These are phyloP conservation scores for Coemansia sp. DNA, from an alignment of 192 early-diverging fungal genomes.

Conservation along the genomic window DNA sequence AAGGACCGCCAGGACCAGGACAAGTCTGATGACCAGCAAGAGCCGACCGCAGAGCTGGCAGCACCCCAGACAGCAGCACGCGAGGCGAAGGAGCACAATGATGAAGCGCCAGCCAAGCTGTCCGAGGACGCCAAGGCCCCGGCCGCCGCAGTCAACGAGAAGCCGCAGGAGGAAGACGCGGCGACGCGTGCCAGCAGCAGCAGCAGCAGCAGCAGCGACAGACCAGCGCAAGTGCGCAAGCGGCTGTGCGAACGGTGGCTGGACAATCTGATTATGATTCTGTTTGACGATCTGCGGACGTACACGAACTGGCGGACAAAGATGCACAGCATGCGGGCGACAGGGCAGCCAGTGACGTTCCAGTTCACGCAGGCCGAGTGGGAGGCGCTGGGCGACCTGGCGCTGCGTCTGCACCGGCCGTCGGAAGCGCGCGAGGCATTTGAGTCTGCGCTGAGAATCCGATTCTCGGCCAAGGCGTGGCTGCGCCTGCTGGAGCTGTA, in stretches of 20 bases:
- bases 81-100: conserved; percentile 15
- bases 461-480: conserved; percentile 90
- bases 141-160: too few species aligned
- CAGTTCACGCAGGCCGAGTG: conserved; percentile 96
- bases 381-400: conserved; percentile 95
- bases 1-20: conserved; percentile 5
- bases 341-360: conserved; percentile 64
- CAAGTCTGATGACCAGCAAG: conserved; percentile 2
- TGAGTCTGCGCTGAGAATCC: conserved; percentile 77
- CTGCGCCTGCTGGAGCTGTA: conserved; percentile 74
- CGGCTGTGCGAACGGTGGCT: conserved; percentile 98
- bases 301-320: conserved; percentile 93
- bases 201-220: neutral
- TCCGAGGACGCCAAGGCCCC: too few species aligned
- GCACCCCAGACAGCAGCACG: conserved; percentile 24
- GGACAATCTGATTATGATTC: conserved; percentile 98
- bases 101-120: too few species aligned
- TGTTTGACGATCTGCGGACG: conserved; percentile 93
- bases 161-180: neutral
- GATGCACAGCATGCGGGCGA: conserved; percentile 50
- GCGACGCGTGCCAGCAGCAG: neutral
- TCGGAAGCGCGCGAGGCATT: conserved; percentile 92
- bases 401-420: conserved; percentile 75
- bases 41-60: conserved; percentile 18
- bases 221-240: conserved; percentile 55